Conservation (phyloP, 2,329 filamentous ascomycete genomes). For the Gyromitra esculenta region DNA sequence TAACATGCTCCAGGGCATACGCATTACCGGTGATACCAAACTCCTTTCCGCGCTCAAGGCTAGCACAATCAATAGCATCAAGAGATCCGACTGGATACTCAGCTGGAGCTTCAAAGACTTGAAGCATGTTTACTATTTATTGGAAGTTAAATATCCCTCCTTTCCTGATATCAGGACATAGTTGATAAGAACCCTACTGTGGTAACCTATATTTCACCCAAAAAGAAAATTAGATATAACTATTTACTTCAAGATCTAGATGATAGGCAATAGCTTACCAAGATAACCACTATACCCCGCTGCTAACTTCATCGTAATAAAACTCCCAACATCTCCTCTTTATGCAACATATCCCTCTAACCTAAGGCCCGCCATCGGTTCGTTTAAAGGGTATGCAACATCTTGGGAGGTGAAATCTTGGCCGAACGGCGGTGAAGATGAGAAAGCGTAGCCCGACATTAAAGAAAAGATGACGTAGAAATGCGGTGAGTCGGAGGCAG, state of each 20-base stretch:
- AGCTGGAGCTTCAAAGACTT: constrained; percentile 4
- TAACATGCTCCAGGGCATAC: constrained; percentile 68
- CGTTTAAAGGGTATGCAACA: constrained; percentile 64
- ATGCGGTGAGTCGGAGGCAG: constrained; percentile 63
- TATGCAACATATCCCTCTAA: constrained; percentile 68
- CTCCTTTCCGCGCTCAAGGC: constrained; percentile 60
- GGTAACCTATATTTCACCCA: background rate
- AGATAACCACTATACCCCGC: background rate
- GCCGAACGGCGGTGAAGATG: constrained; percentile 63
- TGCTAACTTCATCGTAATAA: constrained; percentile 63
- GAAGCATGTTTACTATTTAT: constrained; percentile 36
- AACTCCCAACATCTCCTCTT: constrained; percentile 68
- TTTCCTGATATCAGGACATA: background rate
- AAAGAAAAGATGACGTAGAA: constrained; percentile 69
- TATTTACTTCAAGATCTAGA: too few relatives aligned
- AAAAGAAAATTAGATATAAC: background rate
- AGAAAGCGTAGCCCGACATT: constrained; percentile 67
- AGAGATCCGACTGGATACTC: constrained; percentile 53
- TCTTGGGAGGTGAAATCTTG: constrained; percentile 62
- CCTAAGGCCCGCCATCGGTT: constrained; percentile 66
- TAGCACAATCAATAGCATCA: constrained; percentile 60
- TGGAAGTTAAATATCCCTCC: background rate
- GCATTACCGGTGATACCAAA: constrained; percentile 63
- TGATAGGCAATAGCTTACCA: background rate
- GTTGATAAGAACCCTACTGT: background rate